A percentile compares a stretch with the other conserved stretches of the same genome.
These are phyloP conservation scores for Pestalotiopsis sp. DNA, from an alignment of 2,329 filamentous ascomycete species.

Conservation along the genomic window DNA sequence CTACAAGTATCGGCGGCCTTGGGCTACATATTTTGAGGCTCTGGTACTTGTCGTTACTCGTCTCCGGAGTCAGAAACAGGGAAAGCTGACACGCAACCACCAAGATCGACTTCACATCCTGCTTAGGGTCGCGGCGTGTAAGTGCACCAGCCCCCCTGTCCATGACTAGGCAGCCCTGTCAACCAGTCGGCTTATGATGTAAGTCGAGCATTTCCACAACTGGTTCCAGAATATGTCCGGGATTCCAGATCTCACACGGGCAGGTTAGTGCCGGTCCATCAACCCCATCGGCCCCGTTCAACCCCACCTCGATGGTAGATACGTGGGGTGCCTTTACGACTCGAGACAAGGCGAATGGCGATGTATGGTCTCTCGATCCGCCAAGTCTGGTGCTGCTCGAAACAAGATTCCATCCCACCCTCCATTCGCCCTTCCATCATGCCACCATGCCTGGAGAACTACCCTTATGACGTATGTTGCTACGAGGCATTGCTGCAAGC, in stretches of 20 bases:
- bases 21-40: not conserved
- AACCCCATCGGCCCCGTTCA: not conserved
- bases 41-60: not conserved
- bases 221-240: not conserved
- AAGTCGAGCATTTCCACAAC: constrained; percentile 6
- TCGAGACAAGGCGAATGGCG: not conserved
- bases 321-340: not conserved
- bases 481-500: not conserved
- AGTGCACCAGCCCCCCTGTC: not conserved
- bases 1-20: not conserved
- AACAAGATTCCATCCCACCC: constrained; percentile 3
- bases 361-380: not conserved
- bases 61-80: not conserved
- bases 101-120: not conserved
- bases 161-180: not conserved
- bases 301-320: not conserved
- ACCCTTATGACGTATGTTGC: constrained; percentile 4
- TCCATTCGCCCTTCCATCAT: not conserved
- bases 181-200: constrained; percentile 8
- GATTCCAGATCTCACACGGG: not conserved
- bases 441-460: not conserved
- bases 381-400: not conserved
- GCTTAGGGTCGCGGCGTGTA: not conserved
- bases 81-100: not conserved
- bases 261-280: not conserved